These are phyloP conservation scores for Rhizophagus sp. DNA, from an alignment of 192 early-diverging fungal species.

Conservation along the genomic window DNA sequence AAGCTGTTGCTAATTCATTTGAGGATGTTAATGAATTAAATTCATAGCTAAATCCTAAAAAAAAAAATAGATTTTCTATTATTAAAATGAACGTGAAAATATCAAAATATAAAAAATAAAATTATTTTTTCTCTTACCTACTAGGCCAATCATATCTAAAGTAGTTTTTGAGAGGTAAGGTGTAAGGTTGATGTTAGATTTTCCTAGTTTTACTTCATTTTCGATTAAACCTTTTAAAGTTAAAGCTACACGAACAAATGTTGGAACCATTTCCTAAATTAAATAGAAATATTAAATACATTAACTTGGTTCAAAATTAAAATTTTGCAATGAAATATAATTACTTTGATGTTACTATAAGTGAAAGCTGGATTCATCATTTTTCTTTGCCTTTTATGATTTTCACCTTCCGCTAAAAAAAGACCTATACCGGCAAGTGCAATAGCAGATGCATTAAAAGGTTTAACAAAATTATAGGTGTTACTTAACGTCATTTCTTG, in stretches of 20 bases:
- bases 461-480: slow-evolving; percentile 49
- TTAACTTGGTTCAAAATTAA: slow-evolving; percentile 20
- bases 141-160: slow-evolving; percentile 47
- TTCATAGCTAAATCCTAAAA: slow-evolving; percentile 25
- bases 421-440: slow-evolving; percentile 48
- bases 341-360: slow-evolving; percentile 39
- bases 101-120: neutral
- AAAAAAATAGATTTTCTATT: too few relatives aligned
- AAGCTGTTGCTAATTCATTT: slow-evolving; percentile 49
- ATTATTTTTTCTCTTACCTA: slow-evolving; percentile 23
- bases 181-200: slow-evolving; percentile 40
- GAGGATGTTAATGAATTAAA: slow-evolving; percentile 43
- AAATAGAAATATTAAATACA: neutral
- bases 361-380: slow-evolving; percentile 60
- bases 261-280: slow-evolving; percentile 17
- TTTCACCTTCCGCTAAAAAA: slow-evolving; percentile 53
- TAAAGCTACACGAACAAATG: slow-evolving; percentile 35
- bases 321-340: slow-evolving; percentile 18
- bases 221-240: slow-evolving; percentile 27
- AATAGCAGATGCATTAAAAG: slow-evolving; percentile 31
- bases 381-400: slow-evolving; percentile 52
- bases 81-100: too few relatives aligned
- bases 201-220: neutral
- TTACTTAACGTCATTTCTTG: slow-evolving; percentile 46
- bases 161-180: slow-evolving; percentile 41